These are phyloP conservation scores for Parachaetomium inaequale DNA, from an alignment of 495 filamentous ascomycete species.

Conservation along the genomic window DNA sequence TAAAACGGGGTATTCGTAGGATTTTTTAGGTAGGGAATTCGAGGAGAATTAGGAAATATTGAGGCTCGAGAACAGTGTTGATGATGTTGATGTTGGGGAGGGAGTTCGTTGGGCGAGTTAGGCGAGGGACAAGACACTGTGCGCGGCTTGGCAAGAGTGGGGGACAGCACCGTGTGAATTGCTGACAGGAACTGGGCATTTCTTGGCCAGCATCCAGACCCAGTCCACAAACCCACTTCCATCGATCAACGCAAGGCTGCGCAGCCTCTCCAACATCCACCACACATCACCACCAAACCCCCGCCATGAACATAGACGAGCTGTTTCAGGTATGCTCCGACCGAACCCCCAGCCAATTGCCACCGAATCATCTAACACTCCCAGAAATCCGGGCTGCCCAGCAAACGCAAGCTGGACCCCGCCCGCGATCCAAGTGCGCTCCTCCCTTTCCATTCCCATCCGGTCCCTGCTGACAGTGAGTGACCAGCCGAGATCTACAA, in stretches of 20 bases:
- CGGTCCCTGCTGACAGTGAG: conserved; percentile 4
- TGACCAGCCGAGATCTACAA: conserved; percentile 74
- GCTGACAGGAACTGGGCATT: background rate
- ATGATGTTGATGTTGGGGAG: background rate
- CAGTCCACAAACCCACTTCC: background rate
- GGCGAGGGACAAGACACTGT: background rate
- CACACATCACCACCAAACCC: background rate
- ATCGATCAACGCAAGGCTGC: background rate
- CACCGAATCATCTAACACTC: conserved; percentile 17
- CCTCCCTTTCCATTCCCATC: conserved; percentile 1
- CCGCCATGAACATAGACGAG: conserved; percentile 73
- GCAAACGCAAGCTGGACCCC: conserved; percentile 76
- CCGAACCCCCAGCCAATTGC: background rate
- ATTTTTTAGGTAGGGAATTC: background rate
- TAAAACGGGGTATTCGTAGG: background rate
- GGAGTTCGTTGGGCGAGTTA: background rate
- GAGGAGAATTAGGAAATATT: background rate
- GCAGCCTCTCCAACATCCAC: conserved; percentile 2
- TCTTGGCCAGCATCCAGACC: too few relatives aligned
- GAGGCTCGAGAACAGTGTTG: too few relatives aligned
- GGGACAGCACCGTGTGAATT: background rate
- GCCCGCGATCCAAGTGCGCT: conserved; percentile 65
- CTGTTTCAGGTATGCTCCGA: conserved; percentile 67
- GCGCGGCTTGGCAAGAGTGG: background rate
- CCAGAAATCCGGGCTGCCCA: conserved; percentile 52